Evolutionary conservation across 306 rosid species (phyloP), one percentile per base, ranked within the genome.

Genomic region (Prunus salicina): DNA sequence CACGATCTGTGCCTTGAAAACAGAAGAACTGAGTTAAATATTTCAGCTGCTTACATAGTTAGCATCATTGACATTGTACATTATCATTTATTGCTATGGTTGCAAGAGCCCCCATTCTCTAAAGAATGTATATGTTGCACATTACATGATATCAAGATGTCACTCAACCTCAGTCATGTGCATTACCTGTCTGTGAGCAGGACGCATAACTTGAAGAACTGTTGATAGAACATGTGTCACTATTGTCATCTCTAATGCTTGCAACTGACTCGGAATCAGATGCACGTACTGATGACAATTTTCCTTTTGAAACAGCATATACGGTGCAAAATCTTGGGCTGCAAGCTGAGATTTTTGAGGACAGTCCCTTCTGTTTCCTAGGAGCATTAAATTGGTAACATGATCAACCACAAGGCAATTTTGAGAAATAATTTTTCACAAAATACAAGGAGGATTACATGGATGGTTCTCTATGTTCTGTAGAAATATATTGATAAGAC

Each of bases 251-350:
- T 46, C 76, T 76, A 67, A 74, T 56, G 86, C 80, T 88, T 72
- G 38, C 88, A 50, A 71, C 82, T 49, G 85, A 75, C 32, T 81
- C 87, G 14, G 80, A 51, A 71, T 89, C 85, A 67, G 99, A 78
- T 18, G 87, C 84, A 5, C 93, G 93, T 64, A 91, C 69, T 15
- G 90, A 86, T 51, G 88, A 85, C 83, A 96, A 65, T 64, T 88
- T 92, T 76, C 98, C 98, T 83, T 91, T 92, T 2, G 93, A 88
- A 83, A 88, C 75, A 68, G 89, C 92, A 89, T 91, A 96, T 53
- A 96, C 87, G 0, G 97, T 83, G 78, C 98, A 96, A 78, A 82
- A 87, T 82, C 84, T 86, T 55, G 99, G 97, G 61, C 89, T 84
- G 76, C 88, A 58, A 19, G 53, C 81, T n/a, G 99, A 89, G 67